Evolutionary conservation across 768 basidiomycete species (phyloP).

Genomic region (Kockovaella imperatae): DNA sequence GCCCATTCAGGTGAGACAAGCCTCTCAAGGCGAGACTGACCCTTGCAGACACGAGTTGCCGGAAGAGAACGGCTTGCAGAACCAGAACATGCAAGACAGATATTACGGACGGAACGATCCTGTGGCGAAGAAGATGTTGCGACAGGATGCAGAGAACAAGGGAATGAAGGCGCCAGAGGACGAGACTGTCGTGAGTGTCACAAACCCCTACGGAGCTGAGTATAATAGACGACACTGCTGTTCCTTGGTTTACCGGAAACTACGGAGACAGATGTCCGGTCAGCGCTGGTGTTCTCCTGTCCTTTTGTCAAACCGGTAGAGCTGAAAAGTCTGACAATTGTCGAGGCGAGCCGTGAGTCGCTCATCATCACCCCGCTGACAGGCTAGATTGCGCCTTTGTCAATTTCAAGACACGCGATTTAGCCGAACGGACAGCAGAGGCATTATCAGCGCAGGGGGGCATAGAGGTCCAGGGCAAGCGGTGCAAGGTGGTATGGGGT

Average conservation of each 20-base stretch:
- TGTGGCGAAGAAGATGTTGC: slow-evolving; percentile 83
- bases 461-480: slow-evolving; percentile 72
- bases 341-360: slow-evolving; percentile 40
- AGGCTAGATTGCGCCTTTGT: slow-evolving; percentile 69
- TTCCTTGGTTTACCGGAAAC: slow-evolving; percentile 36
- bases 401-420: slow-evolving; percentile 73
- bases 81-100: slow-evolving; percentile 90
- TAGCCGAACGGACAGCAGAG: slow-evolving; percentile 82
- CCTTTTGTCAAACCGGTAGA: slow-evolving; percentile 39
- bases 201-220: not conserved
- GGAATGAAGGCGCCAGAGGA: slow-evolving; percentile 90
- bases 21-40: not conserved
- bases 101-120: slow-evolving; percentile 90
- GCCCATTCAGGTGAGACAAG: slow-evolving; percentile 66
- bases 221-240: slow-evolving; percentile 38
- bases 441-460: slow-evolving; percentile 71
- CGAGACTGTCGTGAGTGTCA: slow-evolving; percentile 61
- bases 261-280: slow-evolving; percentile 33
- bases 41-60: slow-evolving; percentile 74
- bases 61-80: slow-evolving; percentile 67
- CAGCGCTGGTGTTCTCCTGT: slow-evolving; percentile 27
- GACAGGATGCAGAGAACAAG: slow-evolving; percentile 65
- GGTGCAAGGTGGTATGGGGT: slow-evolving; percentile 77
- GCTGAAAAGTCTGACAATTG: slow-evolving; percentile 32
- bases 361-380: not conserved